These are phyloP conservation scores for Solioccasus polychromus DNA, from an alignment of 768 basidiomycete species.

Conservation along the genomic window DNA sequence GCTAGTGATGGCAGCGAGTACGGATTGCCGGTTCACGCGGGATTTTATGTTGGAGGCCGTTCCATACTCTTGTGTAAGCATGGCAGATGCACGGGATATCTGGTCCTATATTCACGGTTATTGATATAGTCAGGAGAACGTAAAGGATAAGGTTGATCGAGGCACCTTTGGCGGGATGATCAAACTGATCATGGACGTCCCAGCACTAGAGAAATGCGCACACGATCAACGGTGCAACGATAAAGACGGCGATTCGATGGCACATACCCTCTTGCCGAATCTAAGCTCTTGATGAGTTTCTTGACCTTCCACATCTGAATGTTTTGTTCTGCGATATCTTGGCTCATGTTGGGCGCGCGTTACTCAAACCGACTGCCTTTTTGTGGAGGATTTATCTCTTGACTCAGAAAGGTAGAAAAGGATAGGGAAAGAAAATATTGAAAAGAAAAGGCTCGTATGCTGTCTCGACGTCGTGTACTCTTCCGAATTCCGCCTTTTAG, in stretches of 20 bases:
- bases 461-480: background rate
- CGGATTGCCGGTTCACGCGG: conserved; percentile 95
- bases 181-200: conserved; percentile 98
- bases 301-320: conserved; percentile 99
- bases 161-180: conserved; percentile 91
- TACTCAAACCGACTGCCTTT: conserved; percentile 10
- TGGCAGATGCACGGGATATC: conserved; percentile 89
- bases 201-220: conserved; percentile 53
- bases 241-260: background rate
- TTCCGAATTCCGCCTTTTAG: conserved; percentile 17
- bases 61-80: conserved; percentile 98
- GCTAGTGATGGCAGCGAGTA: conserved; percentile 95
- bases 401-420: conserved; percentile 26
- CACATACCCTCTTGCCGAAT: conserved; percentile 60
- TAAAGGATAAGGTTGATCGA: conserved; percentile 13
- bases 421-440: conserved; percentile 6
- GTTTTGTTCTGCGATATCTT: conserved; percentile 87
- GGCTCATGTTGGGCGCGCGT: conserved; percentile 62
- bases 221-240: conserved; percentile 22
- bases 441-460: background rate
- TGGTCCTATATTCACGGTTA: conserved; percentile 62
- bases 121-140: background rate
- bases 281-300: conserved; percentile 98
- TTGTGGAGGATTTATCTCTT: conserved; percentile 7
- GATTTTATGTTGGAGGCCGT: conserved; percentile 99